Evolutionary conservation across 2,329 filamentous ascomycete genomes (phyloP).

Genomic region (Leptographium flavum): DNA sequence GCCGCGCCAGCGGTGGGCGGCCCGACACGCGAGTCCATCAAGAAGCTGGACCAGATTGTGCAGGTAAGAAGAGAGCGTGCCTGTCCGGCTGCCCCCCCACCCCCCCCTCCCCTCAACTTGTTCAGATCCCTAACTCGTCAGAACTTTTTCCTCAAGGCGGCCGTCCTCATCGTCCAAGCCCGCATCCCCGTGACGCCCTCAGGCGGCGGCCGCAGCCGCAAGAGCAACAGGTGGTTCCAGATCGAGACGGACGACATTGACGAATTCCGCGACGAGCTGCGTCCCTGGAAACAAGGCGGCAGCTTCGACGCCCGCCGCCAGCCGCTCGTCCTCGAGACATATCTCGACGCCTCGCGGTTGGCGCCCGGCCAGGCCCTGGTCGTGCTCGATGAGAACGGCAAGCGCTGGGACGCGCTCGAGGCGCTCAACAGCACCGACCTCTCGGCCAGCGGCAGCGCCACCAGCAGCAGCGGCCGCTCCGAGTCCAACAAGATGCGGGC

Average conservation of each 20-base stretch:
- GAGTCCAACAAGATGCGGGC: slow-evolving; percentile 9
- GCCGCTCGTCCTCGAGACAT: slow-evolving; percentile 80
- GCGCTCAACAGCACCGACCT: slow-evolving; percentile 53
- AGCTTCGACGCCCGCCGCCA: slow-evolving; percentile 64
- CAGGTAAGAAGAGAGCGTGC: slow-evolving; percentile 44
- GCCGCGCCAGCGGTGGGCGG: slow-evolving; percentile 29
- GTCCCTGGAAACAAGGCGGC: slow-evolving; percentile 68
- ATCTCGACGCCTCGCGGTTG: slow-evolving; percentile 65
- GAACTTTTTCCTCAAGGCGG: slow-evolving; percentile 87
- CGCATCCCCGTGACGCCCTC: slow-evolving; percentile 54
- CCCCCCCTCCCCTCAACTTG: neutral
- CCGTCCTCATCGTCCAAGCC: slow-evolving; percentile 69
- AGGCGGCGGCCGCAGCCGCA: slow-evolving; percentile 37
- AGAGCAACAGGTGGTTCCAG: slow-evolving; percentile 91
- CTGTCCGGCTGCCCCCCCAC: neutral
- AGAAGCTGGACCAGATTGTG: slow-evolving; percentile 85
- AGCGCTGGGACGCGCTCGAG: slow-evolving; percentile 83
- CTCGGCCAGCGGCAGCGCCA: slow-evolving; percentile 30
- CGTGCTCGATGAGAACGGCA: slow-evolving; percentile 74
- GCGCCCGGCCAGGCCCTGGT: slow-evolving; percentile 78
- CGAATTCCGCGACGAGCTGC: slow-evolving; percentile 67
- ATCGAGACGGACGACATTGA: slow-evolving; percentile 89
- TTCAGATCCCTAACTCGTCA: slow-evolving; percentile 28
- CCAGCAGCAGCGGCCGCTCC: slow-evolving; percentile 12
- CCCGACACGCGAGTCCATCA: slow-evolving; percentile 46